Evolutionary conservation across 176 grass and related monocot species (phyloP).

Genomic region (Areca catechu): DNA sequence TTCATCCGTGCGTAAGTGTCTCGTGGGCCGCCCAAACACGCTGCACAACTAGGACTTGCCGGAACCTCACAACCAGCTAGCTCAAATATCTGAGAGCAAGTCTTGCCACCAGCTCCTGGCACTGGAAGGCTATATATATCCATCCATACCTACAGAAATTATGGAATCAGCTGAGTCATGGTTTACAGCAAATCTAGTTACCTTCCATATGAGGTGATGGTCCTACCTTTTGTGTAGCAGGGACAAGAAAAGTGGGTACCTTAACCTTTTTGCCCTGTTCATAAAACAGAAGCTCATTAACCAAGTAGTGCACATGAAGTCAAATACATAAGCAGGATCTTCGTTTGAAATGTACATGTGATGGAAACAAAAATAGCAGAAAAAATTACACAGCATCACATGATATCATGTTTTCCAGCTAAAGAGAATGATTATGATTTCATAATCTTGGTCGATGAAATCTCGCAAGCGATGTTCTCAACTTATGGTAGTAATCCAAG

Average conservation of each 20-base stretch:
- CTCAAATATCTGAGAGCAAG: slow-evolving; percentile 92
- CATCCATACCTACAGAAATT: slow-evolving; percentile 73
- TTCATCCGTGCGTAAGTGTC: slow-evolving; percentile 97
- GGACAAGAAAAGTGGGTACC: slow-evolving; percentile 93
- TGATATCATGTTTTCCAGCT: too few relatives aligned
- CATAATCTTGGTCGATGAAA: too few relatives aligned
- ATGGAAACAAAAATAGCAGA: too few relatives aligned
- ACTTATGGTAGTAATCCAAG: too few relatives aligned
- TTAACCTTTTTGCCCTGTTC: slow-evolving; percentile 81
- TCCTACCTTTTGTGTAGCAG: slow-evolving; percentile 90
- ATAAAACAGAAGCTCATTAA: slow-evolving; percentile 12
- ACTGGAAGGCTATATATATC: slow-evolving; percentile 71
- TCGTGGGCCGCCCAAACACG: slow-evolving; percentile 78
- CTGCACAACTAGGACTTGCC: slow-evolving; percentile 78
- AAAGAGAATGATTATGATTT: too few relatives aligned
- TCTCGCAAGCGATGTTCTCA: too few relatives aligned
- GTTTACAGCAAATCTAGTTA: background rate
- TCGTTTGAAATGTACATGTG: too few relatives aligned
- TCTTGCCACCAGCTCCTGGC: slow-evolving; percentile 67
- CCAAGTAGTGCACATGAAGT: background rate
- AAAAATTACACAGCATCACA: too few relatives aligned
- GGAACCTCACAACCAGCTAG: slow-evolving; percentile 91
- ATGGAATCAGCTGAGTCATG: slow-evolving; percentile 1
- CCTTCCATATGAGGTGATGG: background rate
- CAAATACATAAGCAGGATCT: too few relatives aligned